Conservation (phyloP, 345 rosid species). For the Citrus trifoliata region DNA sequence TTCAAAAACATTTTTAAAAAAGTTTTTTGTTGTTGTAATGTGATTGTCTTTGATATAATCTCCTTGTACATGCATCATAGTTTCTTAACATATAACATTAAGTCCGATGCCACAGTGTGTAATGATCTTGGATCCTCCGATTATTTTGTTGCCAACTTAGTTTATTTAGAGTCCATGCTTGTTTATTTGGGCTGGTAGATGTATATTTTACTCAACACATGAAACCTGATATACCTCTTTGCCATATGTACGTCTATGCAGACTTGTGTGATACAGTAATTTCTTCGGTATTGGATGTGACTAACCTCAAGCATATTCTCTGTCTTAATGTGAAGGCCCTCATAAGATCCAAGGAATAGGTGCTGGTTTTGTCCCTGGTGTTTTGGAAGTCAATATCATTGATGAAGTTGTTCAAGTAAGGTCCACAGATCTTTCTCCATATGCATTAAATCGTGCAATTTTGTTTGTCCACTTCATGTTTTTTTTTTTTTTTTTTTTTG, state of each 20-base stretch:
- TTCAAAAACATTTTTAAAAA: neutral
- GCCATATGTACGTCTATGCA: neutral
- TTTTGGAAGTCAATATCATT: conserved; percentile 61
- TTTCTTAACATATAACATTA: neutral
- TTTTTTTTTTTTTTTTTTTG: too few species aligned
- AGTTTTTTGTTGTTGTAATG: neutral
- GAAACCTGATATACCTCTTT: neutral
- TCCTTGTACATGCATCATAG: neutral
- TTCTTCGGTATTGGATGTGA: neutral
- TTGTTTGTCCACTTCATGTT: neutral
- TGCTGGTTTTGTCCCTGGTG: conserved; percentile 87
- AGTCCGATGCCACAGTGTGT: neutral
- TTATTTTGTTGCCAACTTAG: neutral
- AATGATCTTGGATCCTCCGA: neutral
- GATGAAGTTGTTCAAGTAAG: conserved; percentile 90
- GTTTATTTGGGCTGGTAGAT: neutral
- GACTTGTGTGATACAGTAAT: neutral
- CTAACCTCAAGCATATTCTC: neutral
- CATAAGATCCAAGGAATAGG: conserved; percentile 98
- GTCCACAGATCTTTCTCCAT: neutral
- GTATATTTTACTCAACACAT: neutral
- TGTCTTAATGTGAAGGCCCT: conserved; percentile 48
- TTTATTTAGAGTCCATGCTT: neutral
- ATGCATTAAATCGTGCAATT: too few species aligned
- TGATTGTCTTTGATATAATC: neutral